Base-by-base conservation (phyloP, 306 rosid species). In the Cucurbita pepo region DNA sequence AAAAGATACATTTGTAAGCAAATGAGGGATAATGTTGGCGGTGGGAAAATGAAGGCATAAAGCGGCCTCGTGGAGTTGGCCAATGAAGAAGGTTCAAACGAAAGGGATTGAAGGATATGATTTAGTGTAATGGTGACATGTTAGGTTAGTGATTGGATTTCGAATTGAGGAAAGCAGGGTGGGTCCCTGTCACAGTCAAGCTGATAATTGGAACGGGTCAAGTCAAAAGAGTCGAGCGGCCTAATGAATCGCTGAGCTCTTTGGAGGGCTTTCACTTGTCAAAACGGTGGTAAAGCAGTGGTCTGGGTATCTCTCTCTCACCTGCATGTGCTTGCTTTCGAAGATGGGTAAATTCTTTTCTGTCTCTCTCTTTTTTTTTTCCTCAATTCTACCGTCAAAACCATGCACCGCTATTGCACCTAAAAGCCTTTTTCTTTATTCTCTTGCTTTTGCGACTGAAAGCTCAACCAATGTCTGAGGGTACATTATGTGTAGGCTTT, bases 141-240 rank as follows among this genome's bases (percentile, higher is more conserved):
- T 71, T 71, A 34, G 36, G 75, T 52, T 15, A 71, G 75, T n/a
- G 63, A 18, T 37, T 72, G 13, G 64, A 41, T 72, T 53, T 36
- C 11, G 58, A 48, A 50, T n/a, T 55, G 45, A 72, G 14, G 47
- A 56, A 53, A 56, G 63, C 75, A 38, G 47, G 16, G 44, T 72
- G 75, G 75, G 75, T 82, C 84, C 81, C 77, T 74, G 79, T 75
- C 54, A 65, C 76, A 75, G 84, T 77, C 47, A 63, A 76, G 12
- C 65, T 53, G 14, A 65, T 41, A 56, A 12, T 40, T 36, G 71
- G 58, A 54, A 41, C 69, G 59, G 1, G 47, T 73, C 18, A 38
- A 69, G 81, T 76, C 82, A 79, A 80, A 78, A 79, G 81, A 67
- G 75, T 83, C 78, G 22, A 75, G 81, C 78, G 56, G 77, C 19